A percentile compares a stretch with the other conserved stretches of the same genome.
Evolutionary conservation across 1,284 basidiomycete genomes (phyloP).

Genomic region (Sporisorium graminicola): DNA sequence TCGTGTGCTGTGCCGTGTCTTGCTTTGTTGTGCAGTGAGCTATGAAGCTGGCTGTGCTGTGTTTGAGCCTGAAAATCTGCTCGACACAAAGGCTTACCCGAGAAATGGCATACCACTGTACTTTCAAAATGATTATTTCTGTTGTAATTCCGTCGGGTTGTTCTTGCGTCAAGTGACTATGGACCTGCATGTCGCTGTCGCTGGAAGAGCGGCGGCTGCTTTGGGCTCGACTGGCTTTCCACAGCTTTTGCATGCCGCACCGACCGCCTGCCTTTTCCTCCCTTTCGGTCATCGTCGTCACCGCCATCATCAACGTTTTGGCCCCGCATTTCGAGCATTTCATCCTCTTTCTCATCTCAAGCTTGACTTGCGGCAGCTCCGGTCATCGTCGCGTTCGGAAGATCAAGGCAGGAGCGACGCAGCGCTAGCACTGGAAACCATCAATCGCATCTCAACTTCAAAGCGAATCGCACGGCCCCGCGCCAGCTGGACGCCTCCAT

Average conservation of each 20-base stretch:
- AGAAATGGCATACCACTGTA: too few species aligned
- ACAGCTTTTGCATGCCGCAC: slow-evolving; percentile 6
- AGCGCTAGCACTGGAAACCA: neutral
- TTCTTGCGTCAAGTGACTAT: slow-evolving; percentile 5
- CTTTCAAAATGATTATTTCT: too few species aligned
- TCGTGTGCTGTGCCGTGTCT: neutral
- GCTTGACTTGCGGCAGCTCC: neutral
- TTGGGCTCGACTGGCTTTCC: neutral
- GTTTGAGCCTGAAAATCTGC: slow-evolving; percentile 3
- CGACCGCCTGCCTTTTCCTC: neutral
- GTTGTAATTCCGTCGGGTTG: neutral
- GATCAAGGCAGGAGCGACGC: slow-evolving; percentile 1
- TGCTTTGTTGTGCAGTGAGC: too few species aligned
- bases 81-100: neutral
- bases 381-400: neutral
- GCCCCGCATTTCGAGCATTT: neutral
- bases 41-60: too few species aligned
- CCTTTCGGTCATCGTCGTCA: neutral
- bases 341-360: neutral
- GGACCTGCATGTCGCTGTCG: slow-evolving; percentile 10
- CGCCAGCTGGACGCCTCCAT: neutral
- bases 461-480: neutral
- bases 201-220: slow-evolving; percentile 2
- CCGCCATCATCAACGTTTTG: neutral
- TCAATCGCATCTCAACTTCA: neutral